phyloP scores from a whole-genome alignment of 139 green algal genomes.

The Haematococcus sp. region DNA sequence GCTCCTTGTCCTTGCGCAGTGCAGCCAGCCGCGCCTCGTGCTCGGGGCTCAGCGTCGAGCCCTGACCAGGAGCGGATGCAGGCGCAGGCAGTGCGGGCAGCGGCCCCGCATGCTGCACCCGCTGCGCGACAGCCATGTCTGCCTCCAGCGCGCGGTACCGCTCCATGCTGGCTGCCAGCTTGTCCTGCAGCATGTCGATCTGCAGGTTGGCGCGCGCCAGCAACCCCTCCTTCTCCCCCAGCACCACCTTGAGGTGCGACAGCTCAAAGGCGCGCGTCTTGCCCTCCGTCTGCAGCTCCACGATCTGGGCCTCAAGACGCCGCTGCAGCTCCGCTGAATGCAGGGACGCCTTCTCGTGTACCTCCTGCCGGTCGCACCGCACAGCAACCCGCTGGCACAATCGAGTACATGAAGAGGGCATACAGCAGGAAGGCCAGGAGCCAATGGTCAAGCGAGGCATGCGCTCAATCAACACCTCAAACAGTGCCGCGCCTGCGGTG shows the following conservation, averaged over 20 bases:
- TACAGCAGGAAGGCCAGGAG: no score
- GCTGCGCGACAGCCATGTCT: neutral
- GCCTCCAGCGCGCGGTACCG: constrained; percentile 19
- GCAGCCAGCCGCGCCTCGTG: no score
- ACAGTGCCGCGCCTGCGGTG: no score
- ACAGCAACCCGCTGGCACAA: no score
- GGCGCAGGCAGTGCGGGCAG: neutral
- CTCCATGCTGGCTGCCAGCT: constrained; percentile 35
- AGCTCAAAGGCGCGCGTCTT: constrained; percentile 46
- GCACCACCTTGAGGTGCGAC: constrained; percentile 46
- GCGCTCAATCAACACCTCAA: no score
- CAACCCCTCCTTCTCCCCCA: constrained; percentile 42
- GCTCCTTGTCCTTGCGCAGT: neutral
- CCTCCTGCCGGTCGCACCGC: constrained; percentile 14
- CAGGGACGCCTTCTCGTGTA: constrained; percentile 20
- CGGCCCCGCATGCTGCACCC: neutral
- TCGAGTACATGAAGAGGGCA: no score
- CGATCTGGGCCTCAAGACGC: constrained; percentile 32
- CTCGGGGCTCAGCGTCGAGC: no score
- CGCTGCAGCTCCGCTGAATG: constrained; percentile 14
- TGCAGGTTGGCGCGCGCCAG: constrained; percentile 24
- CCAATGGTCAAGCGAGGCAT: no score
- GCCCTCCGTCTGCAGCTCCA: constrained; percentile 42
- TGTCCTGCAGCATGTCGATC: constrained; percentile 41
- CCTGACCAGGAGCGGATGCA: no score